Evolutionary conservation across 768 basidiomycete genomes (phyloP).

Genomic region (Clitopilus passeckerianus): DNA sequence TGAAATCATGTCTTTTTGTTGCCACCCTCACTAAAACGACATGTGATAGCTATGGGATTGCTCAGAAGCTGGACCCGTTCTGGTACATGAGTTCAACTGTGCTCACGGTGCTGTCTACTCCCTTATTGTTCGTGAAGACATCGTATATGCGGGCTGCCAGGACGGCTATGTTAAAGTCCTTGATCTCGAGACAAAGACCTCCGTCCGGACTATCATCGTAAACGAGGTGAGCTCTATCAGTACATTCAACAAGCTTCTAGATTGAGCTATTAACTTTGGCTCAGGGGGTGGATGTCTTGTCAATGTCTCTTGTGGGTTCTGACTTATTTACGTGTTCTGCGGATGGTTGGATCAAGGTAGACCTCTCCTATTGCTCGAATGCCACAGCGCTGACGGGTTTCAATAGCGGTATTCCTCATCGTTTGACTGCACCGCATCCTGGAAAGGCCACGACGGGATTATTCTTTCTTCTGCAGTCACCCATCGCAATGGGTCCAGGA

Average conservation of each 20-base stretch:
- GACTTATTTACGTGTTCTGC: conserved; percentile 65
- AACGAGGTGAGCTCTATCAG: conserved; percentile 52
- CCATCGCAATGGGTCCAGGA: conserved; percentile 19
- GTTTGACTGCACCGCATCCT: conserved; percentile 82
- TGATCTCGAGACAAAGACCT: conserved; percentile 85
- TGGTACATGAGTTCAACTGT: conserved; percentile 66
- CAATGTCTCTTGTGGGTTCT: conserved; percentile 66
- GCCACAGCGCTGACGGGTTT: not conserved
- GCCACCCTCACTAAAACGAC: not conserved
- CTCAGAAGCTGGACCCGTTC: conserved; percentile 33
- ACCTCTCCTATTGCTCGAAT: conserved; percentile 3
- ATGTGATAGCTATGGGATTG: conserved; percentile 62
- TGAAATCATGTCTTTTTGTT: conserved; percentile 16
- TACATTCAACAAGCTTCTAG: not conserved
- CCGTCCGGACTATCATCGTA: conserved; percentile 82
- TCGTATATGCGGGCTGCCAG: conserved; percentile 90
- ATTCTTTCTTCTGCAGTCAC: conserved; percentile 75
- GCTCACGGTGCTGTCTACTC: conserved; percentile 80
- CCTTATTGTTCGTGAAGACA: conserved; percentile 67
- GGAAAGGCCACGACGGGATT: conserved; percentile 78
- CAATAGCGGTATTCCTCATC: conserved; percentile 73
- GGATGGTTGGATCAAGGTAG: conserved; percentile 67
- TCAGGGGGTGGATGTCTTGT: conserved; percentile 76
- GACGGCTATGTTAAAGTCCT: conserved; percentile 89
- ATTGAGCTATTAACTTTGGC: not conserved